A percentile compares a stretch with the other conserved stretches of the same genome.
phyloP scores from a whole-genome alignment of 768 basidiomycete genomes.

The Nevesoporus exiguus region DNA sequence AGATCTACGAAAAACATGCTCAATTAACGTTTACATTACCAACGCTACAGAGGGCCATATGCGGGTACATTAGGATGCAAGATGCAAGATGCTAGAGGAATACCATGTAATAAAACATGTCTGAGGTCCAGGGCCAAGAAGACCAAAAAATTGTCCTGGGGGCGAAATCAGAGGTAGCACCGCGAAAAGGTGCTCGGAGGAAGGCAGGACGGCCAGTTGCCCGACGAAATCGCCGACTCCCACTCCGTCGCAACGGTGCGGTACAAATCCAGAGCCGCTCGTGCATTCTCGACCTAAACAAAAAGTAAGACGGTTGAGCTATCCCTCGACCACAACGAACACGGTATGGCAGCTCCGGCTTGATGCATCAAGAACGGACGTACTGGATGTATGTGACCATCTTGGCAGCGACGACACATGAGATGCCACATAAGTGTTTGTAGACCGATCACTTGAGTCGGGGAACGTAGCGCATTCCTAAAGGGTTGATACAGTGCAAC shows the following conservation, averaged over 20 bases:
- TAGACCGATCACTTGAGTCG: constrained; percentile 67
- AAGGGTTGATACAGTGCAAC: constrained; percentile 81
- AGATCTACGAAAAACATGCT: constrained; percentile 1
- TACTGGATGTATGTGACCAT: constrained; percentile 70
- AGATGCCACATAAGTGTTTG: constrained; percentile 81
- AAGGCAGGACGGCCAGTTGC: constrained; percentile 72
- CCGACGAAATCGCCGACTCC: constrained; percentile 56
- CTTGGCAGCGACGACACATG: constrained; percentile 75
- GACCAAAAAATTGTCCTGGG: constrained; percentile 2
- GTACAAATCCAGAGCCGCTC: constrained; percentile 51
- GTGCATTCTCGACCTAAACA: constrained; percentile 70
- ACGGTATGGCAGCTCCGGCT: background rate
- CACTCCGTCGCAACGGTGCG: constrained; percentile 59
- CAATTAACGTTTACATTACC: constrained; percentile 18
- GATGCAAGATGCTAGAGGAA: constrained; percentile 8
- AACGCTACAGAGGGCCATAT: constrained; percentile 12
- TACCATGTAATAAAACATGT: constrained; percentile 6
- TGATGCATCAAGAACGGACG: constrained; percentile 27
- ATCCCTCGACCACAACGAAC: background rate
- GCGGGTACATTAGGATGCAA: constrained; percentile 23
- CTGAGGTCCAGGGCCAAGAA: constrained; percentile 12
- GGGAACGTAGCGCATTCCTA: constrained; percentile 62
- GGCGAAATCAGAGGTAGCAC: constrained; percentile 54
- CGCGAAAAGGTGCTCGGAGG: constrained; percentile 79
- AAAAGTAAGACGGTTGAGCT: constrained; percentile 12